Percentiles rank a stretch among this genome's conserved stretches.
Evolutionary conservation across 495 filamentous ascomycete genomes (phyloP).

Genomic region (Aspergillus heteromorphus): DNA sequence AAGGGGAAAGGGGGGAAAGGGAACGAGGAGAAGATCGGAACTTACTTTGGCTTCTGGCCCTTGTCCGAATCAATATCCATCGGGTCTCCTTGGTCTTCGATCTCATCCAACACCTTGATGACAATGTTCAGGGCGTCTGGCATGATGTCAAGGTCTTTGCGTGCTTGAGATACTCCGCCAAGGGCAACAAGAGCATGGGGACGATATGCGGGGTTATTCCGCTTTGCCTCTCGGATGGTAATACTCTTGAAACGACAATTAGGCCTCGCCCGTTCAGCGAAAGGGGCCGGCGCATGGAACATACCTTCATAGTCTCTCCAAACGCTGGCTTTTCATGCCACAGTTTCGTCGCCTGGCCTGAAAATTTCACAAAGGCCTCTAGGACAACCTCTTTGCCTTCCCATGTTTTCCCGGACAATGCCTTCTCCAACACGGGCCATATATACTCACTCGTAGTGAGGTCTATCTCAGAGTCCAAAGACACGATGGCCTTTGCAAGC

Average conservation of each 20-base stretch:
- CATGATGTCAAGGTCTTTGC: constrained; percentile 63
- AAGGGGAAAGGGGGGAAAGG: neutral
- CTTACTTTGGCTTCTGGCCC: constrained; percentile 29
- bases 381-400: constrained; percentile 87
- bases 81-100: constrained; percentile 50
- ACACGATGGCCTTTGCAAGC: constrained; percentile 65
- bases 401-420: constrained; percentile 83
- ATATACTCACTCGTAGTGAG: constrained; percentile 53
- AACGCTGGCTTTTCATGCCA: constrained; percentile 50
- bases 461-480: constrained; percentile 53
- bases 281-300: constrained; percentile 12
- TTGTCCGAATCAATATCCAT: constrained; percentile 63
- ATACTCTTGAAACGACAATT: constrained; percentile 40
- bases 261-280: neutral
- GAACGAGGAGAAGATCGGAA: neutral
- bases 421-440: constrained; percentile 79
- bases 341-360: constrained; percentile 51
- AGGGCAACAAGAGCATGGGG: constrained; percentile 68
- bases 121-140: constrained; percentile 61
- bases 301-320: constrained; percentile 49
- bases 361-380: constrained; percentile 76
- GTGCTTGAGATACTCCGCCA: constrained; percentile 60
- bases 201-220: constrained; percentile 76
- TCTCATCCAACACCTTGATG: constrained; percentile 50
- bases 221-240: constrained; percentile 79